Evolutionary conservation across 805 yeast genomes (phyloP).

Genomic region (Kodamaea jinghongensis): DNA sequence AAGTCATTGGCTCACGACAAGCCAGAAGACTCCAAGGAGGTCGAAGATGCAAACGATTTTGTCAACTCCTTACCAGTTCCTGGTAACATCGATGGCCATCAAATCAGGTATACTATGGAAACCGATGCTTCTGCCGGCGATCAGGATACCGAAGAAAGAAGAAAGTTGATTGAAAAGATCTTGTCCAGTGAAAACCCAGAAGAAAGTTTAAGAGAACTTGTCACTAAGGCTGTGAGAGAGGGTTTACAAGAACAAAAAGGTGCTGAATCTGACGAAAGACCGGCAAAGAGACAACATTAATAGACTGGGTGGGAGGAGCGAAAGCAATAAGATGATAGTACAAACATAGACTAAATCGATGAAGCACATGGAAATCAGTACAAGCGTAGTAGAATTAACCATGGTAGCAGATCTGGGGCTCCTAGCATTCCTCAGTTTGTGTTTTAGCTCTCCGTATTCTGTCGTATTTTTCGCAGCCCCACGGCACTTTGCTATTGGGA

Average conservation of each 20-base stretch:
- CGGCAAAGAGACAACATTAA: background rate
- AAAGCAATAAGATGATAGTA: no score
- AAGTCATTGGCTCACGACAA: conserved; percentile 38
- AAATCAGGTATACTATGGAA: conserved; percentile 57
- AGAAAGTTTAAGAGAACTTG: conserved; percentile 65
- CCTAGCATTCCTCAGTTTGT: no score
- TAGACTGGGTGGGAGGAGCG: background rate
- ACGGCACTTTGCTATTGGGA: no score
- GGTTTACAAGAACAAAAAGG: conserved; percentile 35
- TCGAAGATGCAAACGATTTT: conserved; percentile 17
- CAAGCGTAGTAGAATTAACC: no score
- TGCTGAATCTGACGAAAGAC: conserved; percentile 11
- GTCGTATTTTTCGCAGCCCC: no score
- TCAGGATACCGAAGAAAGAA: conserved; percentile 50
- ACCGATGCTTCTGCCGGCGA: conserved; percentile 32
- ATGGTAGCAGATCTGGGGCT: no score
- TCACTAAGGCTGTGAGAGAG: conserved; percentile 62
- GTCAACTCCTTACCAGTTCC: conserved; percentile 32
- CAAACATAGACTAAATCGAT: no score
- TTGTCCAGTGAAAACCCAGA: conserved; percentile 81
- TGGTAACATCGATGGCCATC: conserved; percentile 44
- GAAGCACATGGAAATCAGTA: no score
- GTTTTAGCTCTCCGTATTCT: no score
- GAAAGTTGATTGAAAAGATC: conserved; percentile 65
- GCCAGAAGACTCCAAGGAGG: conserved; percentile 12